phyloP scores from a whole-genome alignment of 2,329 filamentous ascomycete genomes.

The Pseudovirgaria hyperparasitica region DNA sequence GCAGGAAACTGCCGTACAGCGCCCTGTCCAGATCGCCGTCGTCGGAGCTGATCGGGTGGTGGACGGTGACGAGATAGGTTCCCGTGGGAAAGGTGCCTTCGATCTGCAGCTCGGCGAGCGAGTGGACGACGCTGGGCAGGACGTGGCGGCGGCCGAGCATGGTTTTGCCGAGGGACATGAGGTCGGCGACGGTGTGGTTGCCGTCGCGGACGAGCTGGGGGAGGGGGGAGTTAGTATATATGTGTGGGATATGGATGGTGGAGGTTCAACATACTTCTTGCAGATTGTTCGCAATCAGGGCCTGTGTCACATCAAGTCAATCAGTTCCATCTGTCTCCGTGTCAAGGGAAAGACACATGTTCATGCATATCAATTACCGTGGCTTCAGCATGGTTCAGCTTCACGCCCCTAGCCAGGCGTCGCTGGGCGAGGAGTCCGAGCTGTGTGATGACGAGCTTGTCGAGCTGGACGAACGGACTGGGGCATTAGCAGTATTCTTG shows the following conservation, averaged over 20 bases:
- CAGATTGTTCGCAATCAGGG: conserved; percentile 74
- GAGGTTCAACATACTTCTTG: conserved; percentile 58
- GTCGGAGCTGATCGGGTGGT: conserved; percentile 74
- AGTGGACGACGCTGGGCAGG: conserved; percentile 64
- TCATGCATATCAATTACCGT: conserved; percentile 39
- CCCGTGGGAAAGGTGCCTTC: conserved; percentile 87
- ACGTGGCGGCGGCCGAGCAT: conserved; percentile 93
- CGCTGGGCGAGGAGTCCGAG: conserved; percentile 77
- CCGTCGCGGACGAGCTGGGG: conserved; percentile 83
- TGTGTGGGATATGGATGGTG: conserved; percentile 4
- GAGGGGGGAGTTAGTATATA: conserved; percentile 1
- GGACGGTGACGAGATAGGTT: conserved; percentile 88
- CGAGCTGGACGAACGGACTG: too few relatives aligned
- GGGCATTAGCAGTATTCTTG: background rate
- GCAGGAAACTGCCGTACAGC: conserved; percentile 83
- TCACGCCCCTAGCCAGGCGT: conserved; percentile 74
- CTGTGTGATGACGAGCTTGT: conserved; percentile 91
- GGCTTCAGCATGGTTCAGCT: conserved; percentile 82
- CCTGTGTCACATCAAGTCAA: conserved; percentile 35
- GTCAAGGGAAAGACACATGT: background rate
- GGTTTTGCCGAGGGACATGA: conserved; percentile 81
- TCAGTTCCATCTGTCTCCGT: background rate
- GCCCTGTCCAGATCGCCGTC: conserved; percentile 80
- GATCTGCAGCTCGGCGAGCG: conserved; percentile 75
- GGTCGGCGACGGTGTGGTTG: conserved; percentile 77